These are phyloP conservation scores for Daldinia sp. DNA, from an alignment of 2,329 filamentous ascomycete genomes.

Conservation along the genomic window DNA sequence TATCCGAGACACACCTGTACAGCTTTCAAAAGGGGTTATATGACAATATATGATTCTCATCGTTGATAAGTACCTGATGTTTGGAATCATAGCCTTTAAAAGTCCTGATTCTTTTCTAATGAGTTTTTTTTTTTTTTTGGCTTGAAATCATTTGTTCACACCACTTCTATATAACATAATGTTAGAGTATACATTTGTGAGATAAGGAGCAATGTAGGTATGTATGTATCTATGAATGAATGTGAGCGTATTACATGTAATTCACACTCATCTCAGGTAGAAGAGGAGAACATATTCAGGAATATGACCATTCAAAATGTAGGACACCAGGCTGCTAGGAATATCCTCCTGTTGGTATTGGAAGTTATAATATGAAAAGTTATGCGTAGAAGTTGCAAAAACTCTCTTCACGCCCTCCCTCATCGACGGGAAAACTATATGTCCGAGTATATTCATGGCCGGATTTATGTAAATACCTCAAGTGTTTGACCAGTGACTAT, in stretches of 20 bases:
- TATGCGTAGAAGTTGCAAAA: not conserved
- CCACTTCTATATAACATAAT: too few relatives aligned
- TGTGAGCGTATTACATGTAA: too few relatives aligned
- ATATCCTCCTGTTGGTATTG: not conserved
- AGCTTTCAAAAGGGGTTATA: not conserved
- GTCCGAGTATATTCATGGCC: not conserved
- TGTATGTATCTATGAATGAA: too few relatives aligned
- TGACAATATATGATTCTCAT: not conserved
- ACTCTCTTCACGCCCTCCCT: not conserved
- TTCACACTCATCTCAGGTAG: too few relatives aligned
- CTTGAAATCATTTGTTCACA: too few relatives aligned
- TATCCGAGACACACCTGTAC: not conserved
- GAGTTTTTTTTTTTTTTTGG: not conserved
- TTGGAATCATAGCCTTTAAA: not conserved
- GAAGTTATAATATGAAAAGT: not conserved
- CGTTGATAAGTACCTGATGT: not conserved
- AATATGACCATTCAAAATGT: too few relatives aligned
- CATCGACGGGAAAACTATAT: not conserved
- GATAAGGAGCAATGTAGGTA: too few relatives aligned
- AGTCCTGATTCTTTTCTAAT: too few relatives aligned
- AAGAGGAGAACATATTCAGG: too few relatives aligned
- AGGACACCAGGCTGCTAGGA: not conserved
- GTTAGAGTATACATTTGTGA: too few relatives aligned
- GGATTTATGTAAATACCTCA: not conserved
- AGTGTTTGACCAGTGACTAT: not conserved